Percentiles rank a stretch among this genome's conserved stretches.
Conservation (phyloP, 257 asterid species). For the Galeopsis tetrahit region DNA sequence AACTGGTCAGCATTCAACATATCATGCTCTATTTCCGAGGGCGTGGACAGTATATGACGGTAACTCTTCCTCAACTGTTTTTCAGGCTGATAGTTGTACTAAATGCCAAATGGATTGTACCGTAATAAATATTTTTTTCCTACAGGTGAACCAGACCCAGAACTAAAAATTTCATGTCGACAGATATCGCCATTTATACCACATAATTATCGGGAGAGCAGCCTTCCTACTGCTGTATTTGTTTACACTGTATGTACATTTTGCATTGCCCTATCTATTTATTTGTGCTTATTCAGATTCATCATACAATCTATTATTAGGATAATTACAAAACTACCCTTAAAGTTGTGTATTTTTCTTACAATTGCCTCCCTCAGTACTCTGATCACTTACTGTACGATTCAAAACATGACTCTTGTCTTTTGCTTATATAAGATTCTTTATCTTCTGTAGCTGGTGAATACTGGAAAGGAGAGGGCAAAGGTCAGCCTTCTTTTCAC, state of each 20-base stretch:
- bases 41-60: conserved; percentile 99
- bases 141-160: conserved; percentile 99
- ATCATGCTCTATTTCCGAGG: conserved; percentile 97
- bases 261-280: conserved; percentile 24
- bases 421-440: conserved; percentile 33
- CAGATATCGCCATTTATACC: conserved; percentile 99
- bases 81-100: conserved; percentile 24
- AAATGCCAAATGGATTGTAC: conserved; percentile 18
- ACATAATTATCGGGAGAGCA: conserved; percentile 95
- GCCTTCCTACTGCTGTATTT: conserved; percentile 95
- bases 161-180: conserved; percentile 89
- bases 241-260: conserved; percentile 83
- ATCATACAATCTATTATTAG: not conserved
- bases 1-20: conserved; percentile 95
- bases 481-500: conserved; percentile 96
- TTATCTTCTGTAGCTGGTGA: conserved; percentile 72
- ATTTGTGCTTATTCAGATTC: conserved; percentile 6
- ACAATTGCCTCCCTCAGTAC: not conserved
- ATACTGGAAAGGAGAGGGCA: conserved; percentile 98
- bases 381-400: not conserved
- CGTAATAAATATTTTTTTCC: conserved; percentile 26
- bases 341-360: not conserved
- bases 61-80: conserved; percentile 34
- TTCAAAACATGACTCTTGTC: conserved; percentile 9
- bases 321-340: not conserved